These are phyloP conservation scores for Pyrus communis DNA, from an alignment of 306 rosid species.

Conservation along the genomic window DNA sequence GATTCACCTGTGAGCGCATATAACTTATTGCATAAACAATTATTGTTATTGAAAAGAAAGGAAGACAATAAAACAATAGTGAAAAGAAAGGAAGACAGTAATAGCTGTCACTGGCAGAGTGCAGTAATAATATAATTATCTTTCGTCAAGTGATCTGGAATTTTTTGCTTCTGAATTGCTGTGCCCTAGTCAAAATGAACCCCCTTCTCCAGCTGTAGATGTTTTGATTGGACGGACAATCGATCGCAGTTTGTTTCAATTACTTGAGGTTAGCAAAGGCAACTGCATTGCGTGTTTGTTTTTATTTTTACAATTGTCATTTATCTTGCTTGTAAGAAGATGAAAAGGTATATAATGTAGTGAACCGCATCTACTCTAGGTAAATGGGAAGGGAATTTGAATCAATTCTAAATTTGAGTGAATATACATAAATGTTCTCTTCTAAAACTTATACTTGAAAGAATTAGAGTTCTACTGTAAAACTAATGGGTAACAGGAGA, in stretches of 20 bases:
- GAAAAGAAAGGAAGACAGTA: neutral
- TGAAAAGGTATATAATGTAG: no score
- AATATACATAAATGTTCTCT: neutral
- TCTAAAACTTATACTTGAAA: neutral
- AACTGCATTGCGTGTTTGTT: neutral
- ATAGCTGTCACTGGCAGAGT: conserved; percentile 4
- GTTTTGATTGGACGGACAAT: conserved; percentile 17
- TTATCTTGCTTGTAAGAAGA: neutral
- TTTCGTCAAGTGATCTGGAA: neutral
- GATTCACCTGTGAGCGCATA: neutral
- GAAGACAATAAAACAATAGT: neutral
- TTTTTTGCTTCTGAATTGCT: neutral
- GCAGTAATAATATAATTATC: neutral
- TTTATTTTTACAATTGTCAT: neutral
- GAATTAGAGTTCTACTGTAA: no score
- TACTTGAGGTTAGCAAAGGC: conserved; percentile 1
- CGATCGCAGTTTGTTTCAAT: neutral
- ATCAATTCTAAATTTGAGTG: neutral
- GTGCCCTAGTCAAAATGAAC: conserved; percentile 5
- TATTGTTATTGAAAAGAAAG: neutral
- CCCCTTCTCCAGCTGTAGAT: neutral
- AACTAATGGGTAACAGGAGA: no score
- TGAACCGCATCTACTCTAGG: neutral
- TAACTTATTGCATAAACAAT: neutral
- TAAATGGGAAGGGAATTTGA: neutral